These are phyloP conservation scores for Xenosphaeropsis pyriputrescens DNA, from an alignment of 2,329 filamentous ascomycete genomes.

Conservation along the genomic window DNA sequence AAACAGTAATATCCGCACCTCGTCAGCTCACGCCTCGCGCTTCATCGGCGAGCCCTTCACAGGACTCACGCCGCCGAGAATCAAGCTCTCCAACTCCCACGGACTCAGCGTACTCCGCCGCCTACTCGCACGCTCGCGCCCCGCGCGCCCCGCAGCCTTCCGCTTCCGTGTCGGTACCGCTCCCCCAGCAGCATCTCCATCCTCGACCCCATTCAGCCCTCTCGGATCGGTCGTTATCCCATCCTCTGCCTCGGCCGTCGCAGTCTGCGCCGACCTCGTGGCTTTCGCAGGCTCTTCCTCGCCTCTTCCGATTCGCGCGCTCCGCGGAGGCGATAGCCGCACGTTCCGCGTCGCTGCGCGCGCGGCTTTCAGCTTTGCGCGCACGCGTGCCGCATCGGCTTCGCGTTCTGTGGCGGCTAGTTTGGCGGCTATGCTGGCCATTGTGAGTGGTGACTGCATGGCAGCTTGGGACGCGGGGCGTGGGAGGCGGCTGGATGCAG, in stretches of 20 bases:
- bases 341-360: conserved; percentile 8
- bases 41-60: background rate
- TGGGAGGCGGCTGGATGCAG: conserved; percentile 12
- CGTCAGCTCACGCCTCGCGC: too few species aligned
- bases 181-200: background rate
- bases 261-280: too few species aligned
- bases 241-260: background rate
- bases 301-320: background rate
- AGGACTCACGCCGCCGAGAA: conserved; percentile 22
- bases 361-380: conserved; percentile 46
- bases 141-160: conserved; percentile 22
- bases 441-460: conserved; percentile 42
- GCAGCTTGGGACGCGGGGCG: conserved; percentile 13
- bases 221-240: conserved; percentile 1
- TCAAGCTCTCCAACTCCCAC: conserved; percentile 57
- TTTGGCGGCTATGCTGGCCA: conserved; percentile 47
- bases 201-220: conserved; percentile 3
- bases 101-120: conserved; percentile 63
- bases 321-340: conserved; percentile 1
- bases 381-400: conserved; percentile 45
- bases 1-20: too few species aligned
- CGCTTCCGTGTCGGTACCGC: conserved; percentile 15
- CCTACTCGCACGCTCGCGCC: conserved; percentile 32
- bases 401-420: conserved; percentile 48
- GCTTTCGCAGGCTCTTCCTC: too few species aligned